Percentiles rank a stretch among this genome's conserved stretches.
Conservation (phyloP, 345 rosid genomes). For the Populus nigra region DNA sequence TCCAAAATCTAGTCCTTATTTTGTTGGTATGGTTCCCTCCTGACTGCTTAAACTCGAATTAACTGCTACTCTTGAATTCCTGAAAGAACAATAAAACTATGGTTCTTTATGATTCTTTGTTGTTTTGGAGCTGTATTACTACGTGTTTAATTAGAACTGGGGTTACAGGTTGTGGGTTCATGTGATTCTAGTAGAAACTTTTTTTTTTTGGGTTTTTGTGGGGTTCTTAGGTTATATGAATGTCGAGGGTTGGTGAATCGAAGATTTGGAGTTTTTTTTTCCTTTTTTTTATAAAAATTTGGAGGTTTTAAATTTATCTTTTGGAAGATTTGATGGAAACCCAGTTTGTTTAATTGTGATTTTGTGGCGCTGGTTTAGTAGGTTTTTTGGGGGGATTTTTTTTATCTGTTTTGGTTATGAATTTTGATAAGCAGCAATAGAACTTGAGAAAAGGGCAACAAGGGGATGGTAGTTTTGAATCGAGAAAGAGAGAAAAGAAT, state of each 20-base stretch:
- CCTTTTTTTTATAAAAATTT: background rate
- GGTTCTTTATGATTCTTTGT: background rate
- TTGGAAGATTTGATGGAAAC: background rate
- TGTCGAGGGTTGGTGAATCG: background rate
- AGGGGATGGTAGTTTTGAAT: background rate
- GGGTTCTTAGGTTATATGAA: conserved; percentile 7
- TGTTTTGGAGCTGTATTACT: background rate
- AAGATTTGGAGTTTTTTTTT: background rate
- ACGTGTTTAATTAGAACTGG: background rate
- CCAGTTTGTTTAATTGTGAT: background rate
- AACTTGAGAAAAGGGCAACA: background rate
- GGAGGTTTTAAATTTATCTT: background rate
- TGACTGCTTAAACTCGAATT: background rate
- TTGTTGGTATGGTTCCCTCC: background rate
- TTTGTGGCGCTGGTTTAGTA: background rate
- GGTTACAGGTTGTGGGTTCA: background rate
- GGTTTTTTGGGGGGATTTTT: background rate
- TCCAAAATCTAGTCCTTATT: background rate
- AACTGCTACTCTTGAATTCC: background rate
- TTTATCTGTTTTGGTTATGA: background rate
- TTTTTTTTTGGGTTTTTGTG: background rate
- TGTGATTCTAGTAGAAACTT: background rate
- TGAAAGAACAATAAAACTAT: background rate
- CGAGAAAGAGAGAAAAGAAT: background rate
- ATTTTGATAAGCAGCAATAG: background rate